Evolutionary conservation across 768 basidiomycete genomes (phyloP), one percentile per base, ranked within the genome.

Genomic region (Suillus discolor): DNA sequence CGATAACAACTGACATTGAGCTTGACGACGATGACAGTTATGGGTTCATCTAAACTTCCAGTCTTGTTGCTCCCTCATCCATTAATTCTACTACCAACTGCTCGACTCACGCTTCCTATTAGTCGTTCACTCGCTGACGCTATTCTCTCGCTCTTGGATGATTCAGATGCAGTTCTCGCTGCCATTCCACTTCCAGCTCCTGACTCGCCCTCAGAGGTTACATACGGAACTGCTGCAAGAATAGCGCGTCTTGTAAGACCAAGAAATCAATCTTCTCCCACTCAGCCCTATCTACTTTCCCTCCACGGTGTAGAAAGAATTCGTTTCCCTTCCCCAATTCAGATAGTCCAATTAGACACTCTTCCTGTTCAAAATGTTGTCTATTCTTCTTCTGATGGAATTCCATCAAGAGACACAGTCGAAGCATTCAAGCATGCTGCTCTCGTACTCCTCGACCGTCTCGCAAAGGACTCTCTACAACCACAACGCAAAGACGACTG

Each of bases 221-320:
- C 85, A 49, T 89, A 85, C 81, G 92, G 89, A 1, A 87, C 88
- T 11, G 87, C 89, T 12, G 89, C 92, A 12, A 87, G 90, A 39
- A 84, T 94, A 49, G 79, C 90, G 7, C 86, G 91, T 13, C 81
- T 94, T 59, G 85, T 89, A 47, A 84, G 87, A 25, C 88, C 93
- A 0, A 82, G 87, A 60, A 83, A 85, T 60, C 36, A 66, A 5
- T 57, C 63, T 25, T 65, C 77, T 12, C 65, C 77, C 18, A 80
- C 81, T 61, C 85, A 89, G 66, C 83, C 88, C 8, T 91, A 89
- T 75, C 77, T 90, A 20, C 82, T 94, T 62, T 88, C 88, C 12
- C 81, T 94, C 13, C 89, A 90, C 53, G 93, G 93, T 51, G 78
- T 92, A 55, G 82, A 87, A 6, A 85, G 93, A 57, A 77, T 94